Evolutionary conservation across 768 basidiomycete species (phyloP).

Genomic region (Coprinopsis marcescibilis): DNA sequence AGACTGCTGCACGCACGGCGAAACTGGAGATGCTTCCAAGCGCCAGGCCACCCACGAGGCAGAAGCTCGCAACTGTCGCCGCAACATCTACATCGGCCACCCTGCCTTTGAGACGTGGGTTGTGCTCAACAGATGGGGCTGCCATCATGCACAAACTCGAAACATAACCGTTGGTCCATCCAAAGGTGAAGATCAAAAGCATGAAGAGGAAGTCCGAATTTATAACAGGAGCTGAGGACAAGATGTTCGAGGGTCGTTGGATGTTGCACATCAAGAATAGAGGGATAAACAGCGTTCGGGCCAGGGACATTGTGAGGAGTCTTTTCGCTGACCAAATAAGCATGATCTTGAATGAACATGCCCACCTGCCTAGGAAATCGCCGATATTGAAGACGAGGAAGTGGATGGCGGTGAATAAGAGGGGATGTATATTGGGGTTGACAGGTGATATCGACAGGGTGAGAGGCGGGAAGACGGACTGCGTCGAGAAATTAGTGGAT

Average conservation of each 20-base stretch:
- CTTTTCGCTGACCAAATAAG: conserved; percentile 64
- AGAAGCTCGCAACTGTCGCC: conserved; percentile 77
- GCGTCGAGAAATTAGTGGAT: too few relatives aligned
- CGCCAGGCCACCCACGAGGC: conserved; percentile 68
- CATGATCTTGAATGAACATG: conserved; percentile 60
- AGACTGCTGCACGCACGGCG: conserved; percentile 63
- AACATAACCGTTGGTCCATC: conserved; percentile 77
- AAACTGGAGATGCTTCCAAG: conserved; percentile 79
- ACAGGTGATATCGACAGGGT: conserved; percentile 71
- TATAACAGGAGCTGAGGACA: conserved; percentile 45
- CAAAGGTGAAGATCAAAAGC: conserved; percentile 65
- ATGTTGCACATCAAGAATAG: conserved; percentile 88
- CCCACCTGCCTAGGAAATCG: conserved; percentile 64
- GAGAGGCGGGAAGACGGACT: conserved; percentile 87
- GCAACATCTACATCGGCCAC: conserved; percentile 81
- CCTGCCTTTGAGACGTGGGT: conserved; percentile 61
- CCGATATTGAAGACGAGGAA: conserved; percentile 73
- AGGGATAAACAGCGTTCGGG: conserved; percentile 79
- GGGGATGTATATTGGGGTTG: conserved; percentile 61
- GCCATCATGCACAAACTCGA: conserved; percentile 77
- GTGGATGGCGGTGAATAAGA: conserved; percentile 77
- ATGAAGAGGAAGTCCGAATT: conserved; percentile 75
- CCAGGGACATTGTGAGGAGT: conserved; percentile 56
- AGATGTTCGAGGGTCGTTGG: conserved; percentile 35
- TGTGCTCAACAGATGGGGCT: conserved; percentile 76